Base-by-base conservation (phyloP, 73 alveolate species). In the Paramecium pentaurelia region DNA sequence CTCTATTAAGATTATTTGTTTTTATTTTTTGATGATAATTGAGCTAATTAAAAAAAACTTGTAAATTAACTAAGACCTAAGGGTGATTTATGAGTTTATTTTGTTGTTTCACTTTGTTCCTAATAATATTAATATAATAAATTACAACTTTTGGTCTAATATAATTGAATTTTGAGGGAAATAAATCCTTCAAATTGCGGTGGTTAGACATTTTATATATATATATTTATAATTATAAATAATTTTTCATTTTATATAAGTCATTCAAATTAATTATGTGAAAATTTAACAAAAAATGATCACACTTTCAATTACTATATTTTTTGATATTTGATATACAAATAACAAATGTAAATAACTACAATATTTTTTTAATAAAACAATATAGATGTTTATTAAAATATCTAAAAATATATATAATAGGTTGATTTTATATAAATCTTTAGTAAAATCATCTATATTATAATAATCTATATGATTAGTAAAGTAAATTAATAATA, bases 161-260 rank as follows among this genome's bases (percentile, higher is more conserved):
- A 1, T 10, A 40, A 37, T 44, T 44, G 8, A 37, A 73, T 40
- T 73, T 73, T 16, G 58, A 37, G 18, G 58, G 34, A 40, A 73
- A 73, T 36, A 73, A 44, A 38, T 73, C 87, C 60, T 40, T 73
- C 87, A 73, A 44, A 37, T 73, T 73, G 27, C 87, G 87, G 87
- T 73, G 87, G 87, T 73, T 73, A 73, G 87, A 73, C 87, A 73
- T 73, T 73, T 36, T 73, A 70, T 45, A 73, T 73, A 73, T 73
- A 73, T 73, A 54, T 16, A 54, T 54, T 16, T 54, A 18, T 18
- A 54, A n/a, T 54, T 18, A 54, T n/a, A n/a, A 18, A 16, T 54
- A n/a, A 54, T 4, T 8, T 7, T 40, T 7, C 49, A 40, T 40
- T 40, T 40, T 7, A 7, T 40, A 40, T 40, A 8, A 40, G 16